Base-by-base conservation (phyloP, 345 rosid species). In the Hibiscus syriacus region DNA sequence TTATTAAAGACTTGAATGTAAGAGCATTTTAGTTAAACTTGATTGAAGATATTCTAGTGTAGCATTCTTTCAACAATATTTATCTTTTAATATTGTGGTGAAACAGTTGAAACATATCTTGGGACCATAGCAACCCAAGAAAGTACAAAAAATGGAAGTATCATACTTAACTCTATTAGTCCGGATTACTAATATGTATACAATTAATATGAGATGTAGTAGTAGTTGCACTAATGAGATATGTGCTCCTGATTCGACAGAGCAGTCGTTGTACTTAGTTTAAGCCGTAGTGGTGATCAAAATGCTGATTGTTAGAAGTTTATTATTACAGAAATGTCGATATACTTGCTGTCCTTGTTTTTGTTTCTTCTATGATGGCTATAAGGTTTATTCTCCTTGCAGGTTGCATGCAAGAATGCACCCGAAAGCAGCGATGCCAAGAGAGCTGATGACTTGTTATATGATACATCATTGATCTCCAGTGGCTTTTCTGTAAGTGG, bases 331-430 rank as follows among this genome's bases (percentile, higher is more conserved):
- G 19, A 55, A 53, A 53, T 23, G 14, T 53, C 23, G 30, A 22
- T 49, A 49, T 7, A 19, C 14, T 2, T 55, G 34, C 58, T 5
- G n/a, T 26, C 58, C 17, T 12, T 13, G 6, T 10, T 6, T 49
- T 2, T 29, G 1, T 57, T 57, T 17, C 53, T 6, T 17, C 53
- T 49, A 17, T 49, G 22, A 49, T 5, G 53, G 3, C 22, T 0
- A 49, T 58, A 59, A 34, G 45, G 54, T 45, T 66, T 46, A 43
- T 55, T 54, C 4, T 61, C 41, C 50, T 46, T 79, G 76, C 71
- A 94, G 97, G 99, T 96, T 80, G 99, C 99, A 27, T 89, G 97
- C 84, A 94, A 86, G 81, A 86, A 84, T 70, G 90, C 89, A 26
- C 96, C 97, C 4, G 96, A 89, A 23, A 85, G 97, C 73, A 22